phyloP scores from a whole-genome alignment of 179 eudicot genomes.

The Amaranthus tricolor region DNA sequence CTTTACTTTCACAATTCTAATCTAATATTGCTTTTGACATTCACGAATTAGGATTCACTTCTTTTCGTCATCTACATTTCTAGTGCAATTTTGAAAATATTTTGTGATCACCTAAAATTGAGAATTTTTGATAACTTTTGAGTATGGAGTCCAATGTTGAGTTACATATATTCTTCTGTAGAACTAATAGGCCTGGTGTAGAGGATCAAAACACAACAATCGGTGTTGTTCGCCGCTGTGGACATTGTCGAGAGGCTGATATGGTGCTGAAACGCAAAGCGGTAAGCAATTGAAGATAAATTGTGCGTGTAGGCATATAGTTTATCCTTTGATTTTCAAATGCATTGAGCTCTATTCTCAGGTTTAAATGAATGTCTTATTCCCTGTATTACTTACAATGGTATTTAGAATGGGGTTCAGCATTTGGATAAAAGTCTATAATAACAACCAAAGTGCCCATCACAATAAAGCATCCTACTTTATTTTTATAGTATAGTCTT shows the following conservation, averaged over 20 bases:
- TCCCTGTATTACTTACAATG: not conserved
- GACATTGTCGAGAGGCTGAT: constrained; percentile 69
- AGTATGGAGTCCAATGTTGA: not conserved
- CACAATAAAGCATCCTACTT: not conserved
- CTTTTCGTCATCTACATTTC: not conserved
- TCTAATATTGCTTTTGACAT: not conserved
- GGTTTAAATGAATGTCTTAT: not conserved
- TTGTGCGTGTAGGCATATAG: constrained; percentile 4
- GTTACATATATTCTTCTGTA: constrained; percentile 24
- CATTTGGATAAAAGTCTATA: not conserved
- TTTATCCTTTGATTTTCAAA: not conserved
- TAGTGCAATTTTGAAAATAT: not conserved
- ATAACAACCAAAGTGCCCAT: not conserved
- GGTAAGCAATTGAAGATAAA: constrained; percentile 34
- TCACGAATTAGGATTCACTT: not conserved
- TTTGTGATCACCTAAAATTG: not conserved
- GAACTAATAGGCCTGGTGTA: constrained; percentile 59
- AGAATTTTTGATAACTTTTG: not conserved
- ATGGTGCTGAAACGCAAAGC: constrained; percentile 84
- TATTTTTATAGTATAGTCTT: not conserved
- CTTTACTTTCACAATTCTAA: not conserved
- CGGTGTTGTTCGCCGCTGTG: constrained; percentile 65
- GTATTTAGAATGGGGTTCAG: not conserved
- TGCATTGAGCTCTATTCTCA: not conserved
- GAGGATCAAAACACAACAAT: constrained; percentile 60